Conservation (phyloP, 2,329 filamentous ascomycete species). For the Coleophoma eucalyptorum region DNA sequence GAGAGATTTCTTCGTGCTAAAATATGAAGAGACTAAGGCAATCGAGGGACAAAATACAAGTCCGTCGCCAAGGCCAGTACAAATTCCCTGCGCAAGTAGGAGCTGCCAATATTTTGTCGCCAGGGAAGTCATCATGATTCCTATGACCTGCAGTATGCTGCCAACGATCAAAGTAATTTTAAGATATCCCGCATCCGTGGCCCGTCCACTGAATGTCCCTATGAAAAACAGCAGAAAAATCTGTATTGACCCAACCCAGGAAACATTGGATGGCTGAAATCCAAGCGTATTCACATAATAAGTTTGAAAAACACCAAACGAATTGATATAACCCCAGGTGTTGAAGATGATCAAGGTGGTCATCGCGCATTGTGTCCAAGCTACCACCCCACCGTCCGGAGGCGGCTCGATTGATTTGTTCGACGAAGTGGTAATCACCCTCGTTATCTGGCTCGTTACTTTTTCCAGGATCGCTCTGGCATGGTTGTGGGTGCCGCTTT, state of each 20-base stretch:
- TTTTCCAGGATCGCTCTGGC: neutral
- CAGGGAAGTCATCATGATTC: slow-evolving; percentile 31
- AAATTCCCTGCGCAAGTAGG: slow-evolving; percentile 34
- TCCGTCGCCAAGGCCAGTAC: slow-evolving; percentile 31
- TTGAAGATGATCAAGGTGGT: slow-evolving; percentile 23
- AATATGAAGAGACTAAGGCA: slow-evolving; percentile 22
- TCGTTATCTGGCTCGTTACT: neutral
- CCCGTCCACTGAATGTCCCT: slow-evolving; percentile 36
- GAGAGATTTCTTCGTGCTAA: slow-evolving; percentile 19
- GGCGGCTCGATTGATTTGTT: slow-evolving; percentile 6
- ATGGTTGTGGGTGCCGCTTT: neutral
- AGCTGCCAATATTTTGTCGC: slow-evolving; percentile 32
- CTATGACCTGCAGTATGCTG: slow-evolving; percentile 15
- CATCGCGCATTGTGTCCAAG: slow-evolving; percentile 26
- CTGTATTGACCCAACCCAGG: slow-evolving; percentile 44
- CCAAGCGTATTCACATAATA: slow-evolving; percentile 33
- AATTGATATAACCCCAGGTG: slow-evolving; percentile 24
- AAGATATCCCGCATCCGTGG: slow-evolving; percentile 38
- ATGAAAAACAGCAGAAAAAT: slow-evolving; percentile 37
- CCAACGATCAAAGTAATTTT: slow-evolving; percentile 13
- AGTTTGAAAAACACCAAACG: slow-evolving; percentile 18
- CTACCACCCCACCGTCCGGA: slow-evolving; percentile 24
- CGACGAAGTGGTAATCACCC: neutral
- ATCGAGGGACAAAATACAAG: slow-evolving; percentile 31
- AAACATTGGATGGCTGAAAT: slow-evolving; percentile 32